Evolutionary conservation across 2,329 filamentous ascomycete genomes (phyloP).

Genomic region (Paecilomyces sp.): DNA sequence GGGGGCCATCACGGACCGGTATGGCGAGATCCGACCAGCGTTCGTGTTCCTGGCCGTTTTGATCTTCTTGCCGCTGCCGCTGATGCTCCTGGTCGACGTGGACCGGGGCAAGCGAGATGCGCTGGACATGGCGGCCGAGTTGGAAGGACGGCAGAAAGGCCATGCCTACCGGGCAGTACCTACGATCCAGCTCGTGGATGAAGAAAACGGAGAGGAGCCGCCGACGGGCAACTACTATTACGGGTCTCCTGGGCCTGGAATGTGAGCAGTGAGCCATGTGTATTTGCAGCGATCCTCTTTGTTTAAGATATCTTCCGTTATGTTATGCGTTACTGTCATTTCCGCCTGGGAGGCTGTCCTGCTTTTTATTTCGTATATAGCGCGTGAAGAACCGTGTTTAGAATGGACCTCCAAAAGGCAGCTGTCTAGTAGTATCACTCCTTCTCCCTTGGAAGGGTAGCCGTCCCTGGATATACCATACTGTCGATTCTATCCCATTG

Average conservation of each 20-base stretch:
- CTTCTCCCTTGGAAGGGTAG: neutral
- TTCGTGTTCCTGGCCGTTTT: constrained; percentile 87
- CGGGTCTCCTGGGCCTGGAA: neutral
- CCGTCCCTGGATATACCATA: neutral
- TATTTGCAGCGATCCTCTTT: neutral
- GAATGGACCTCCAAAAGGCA: neutral
- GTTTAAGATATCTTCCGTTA: neutral
- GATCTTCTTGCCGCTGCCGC: constrained; percentile 74
- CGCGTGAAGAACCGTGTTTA: neutral
- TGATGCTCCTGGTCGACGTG: constrained; percentile 80
- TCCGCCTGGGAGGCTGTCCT: neutral
- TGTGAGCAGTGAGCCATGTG: neutral
- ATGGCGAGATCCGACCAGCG: constrained; percentile 72
- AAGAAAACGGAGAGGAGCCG: constrained; percentile 1
- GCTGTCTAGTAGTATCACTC: no score
- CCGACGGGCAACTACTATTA: neutral
- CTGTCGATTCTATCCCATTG: neutral
- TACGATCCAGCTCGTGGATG: constrained; percentile 2
- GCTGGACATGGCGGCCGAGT: constrained; percentile 52
- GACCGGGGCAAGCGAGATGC: constrained; percentile 68
- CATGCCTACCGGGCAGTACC: constrained; percentile 17
- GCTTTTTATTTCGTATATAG: neutral
- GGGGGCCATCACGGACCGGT: constrained; percentile 79
- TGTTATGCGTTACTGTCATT: neutral
- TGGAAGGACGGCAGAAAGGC: constrained; percentile 23